Evolutionary conservation across 192 early-diverging fungal species (phyloP).

Genomic region (Coemansia sp.): DNA sequence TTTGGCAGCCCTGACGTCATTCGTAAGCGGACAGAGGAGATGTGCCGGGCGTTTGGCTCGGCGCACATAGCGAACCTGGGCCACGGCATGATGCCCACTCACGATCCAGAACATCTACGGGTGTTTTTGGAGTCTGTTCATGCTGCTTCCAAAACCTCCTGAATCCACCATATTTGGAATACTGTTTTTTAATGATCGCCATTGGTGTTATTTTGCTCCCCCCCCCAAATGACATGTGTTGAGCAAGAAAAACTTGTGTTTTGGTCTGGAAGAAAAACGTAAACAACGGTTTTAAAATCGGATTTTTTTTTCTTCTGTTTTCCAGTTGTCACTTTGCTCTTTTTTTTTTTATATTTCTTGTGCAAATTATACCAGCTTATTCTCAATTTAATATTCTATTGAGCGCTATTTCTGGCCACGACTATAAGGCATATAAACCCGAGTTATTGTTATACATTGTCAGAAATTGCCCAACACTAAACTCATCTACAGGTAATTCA

Average conservation of each 20-base stretch:
- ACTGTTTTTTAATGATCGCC: not conserved
- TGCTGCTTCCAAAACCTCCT: slow-evolving; percentile 38
- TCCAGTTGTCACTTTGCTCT: no score
- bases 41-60: slow-evolving; percentile 73
- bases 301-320: slow-evolving; percentile 3
- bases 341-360: no score
- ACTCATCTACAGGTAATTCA: slow-evolving; percentile 19
- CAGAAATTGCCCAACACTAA: no score
- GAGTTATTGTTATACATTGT: no score
- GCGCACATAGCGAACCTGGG: slow-evolving; percentile 94
- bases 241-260: not conserved
- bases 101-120: slow-evolving; percentile 67
- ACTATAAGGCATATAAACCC: no score
- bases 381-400: no score
- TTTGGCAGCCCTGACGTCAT: slow-evolving; percentile 77
- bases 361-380: no score
- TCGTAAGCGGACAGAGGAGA: slow-evolving; percentile 64
- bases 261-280: not conserved
- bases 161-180: slow-evolving; percentile 3
- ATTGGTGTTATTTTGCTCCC: not conserved
- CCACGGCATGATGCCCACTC: slow-evolving; percentile 90
- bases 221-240: no score
- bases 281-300: not conserved
- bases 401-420: no score
- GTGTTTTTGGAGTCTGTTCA: slow-evolving; percentile 72